Evolutionary conservation across 495 filamentous ascomycete genomes (phyloP), one percentile per base, ranked within the genome.

Genomic region (Aspergillus funiculosus): DNA sequence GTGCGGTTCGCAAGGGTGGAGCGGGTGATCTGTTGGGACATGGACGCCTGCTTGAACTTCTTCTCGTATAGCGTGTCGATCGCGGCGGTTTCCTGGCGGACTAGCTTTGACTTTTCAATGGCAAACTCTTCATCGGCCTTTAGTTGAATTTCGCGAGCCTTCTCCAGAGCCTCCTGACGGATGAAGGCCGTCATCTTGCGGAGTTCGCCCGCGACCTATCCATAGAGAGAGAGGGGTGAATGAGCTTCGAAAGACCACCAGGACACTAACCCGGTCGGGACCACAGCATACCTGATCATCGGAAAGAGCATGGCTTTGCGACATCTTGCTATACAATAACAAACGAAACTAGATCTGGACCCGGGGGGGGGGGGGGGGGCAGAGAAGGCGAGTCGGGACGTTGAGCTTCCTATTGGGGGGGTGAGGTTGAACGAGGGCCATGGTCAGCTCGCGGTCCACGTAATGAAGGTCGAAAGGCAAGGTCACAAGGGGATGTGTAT

Each of bases 121-220:
- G 86, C 83, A 67, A 96, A 95, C 66, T 99, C 94, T 65, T 96
- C 89, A 69, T 97, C 87, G 66, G 94, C 94, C 69, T 97, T 97
- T 69, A 96, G 80, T 52, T 87, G 76, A 72, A 99, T 97, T 67
- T 99, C 94, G 60, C 81, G 81, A 55, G 90, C 89, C 72, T 99
- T 99, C 64, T 99, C 94, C 27, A 82, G 72, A 18, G 94, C 94
- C 77, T 99, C 94, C 73, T 96, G 90, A 63, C 85, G 85, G 81
- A 99, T 99, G 85, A 99, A 99, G 64, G 90, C 88, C 34, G 94
- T 97, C 94, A 99, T 99, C 77, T 99, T 99, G 75, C 84, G 87
- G 64, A 99, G 87, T 78, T 99, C 94, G 66, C 80, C 78, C 61
- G 82, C 78, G 70, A 99, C 91, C 90, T 96, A 54, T 48, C 47